Evolutionary conservation across 352 stramenopile genomes (phyloP).

Genomic region (Globisporangium canariense): DNA sequence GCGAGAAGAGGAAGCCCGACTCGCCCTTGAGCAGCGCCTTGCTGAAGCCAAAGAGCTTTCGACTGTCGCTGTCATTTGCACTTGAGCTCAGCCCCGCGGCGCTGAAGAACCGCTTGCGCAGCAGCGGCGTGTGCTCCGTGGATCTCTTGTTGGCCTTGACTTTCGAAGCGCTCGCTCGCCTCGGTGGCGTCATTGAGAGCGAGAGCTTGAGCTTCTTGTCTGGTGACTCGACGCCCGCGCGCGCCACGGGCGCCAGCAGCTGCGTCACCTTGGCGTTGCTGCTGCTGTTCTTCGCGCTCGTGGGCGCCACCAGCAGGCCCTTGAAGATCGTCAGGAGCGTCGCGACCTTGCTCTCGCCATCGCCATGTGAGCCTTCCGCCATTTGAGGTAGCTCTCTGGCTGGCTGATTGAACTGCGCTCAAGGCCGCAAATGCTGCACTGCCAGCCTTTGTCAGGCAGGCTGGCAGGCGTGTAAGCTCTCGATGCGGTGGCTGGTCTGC

Average conservation of each 20-base stretch:
- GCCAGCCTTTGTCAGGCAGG: neutral
- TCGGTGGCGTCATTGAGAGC: neutral
- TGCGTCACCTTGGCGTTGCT: slow-evolving; percentile 8
- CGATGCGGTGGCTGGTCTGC: too few species aligned
- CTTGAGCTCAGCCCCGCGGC: neutral
- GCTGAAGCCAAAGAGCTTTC: slow-evolving; percentile 25
- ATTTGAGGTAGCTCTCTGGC: neutral
- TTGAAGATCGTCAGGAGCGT: slow-evolving; percentile 2
- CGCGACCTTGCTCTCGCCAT: slow-evolving; percentile 5
- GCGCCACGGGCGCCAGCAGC: neutral
- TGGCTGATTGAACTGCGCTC: neutral
- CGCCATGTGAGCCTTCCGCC: neutral
- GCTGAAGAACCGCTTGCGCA: neutral
- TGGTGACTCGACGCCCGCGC: neutral
- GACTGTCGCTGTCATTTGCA: neutral
- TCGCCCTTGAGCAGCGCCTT: slow-evolving; percentile 24
- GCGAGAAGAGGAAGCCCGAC: slow-evolving; percentile 24
- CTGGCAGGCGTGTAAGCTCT: too few species aligned
- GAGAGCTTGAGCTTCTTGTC: slow-evolving; percentile 1
- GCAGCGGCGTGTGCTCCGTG: slow-evolving; percentile 7
- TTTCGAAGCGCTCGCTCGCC: neutral
- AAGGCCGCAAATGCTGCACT: slow-evolving; percentile 4
- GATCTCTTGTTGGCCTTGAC: neutral
- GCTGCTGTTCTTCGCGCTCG: neutral
- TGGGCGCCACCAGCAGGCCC: neutral